These are phyloP conservation scores for Bassia scoparia DNA, from an alignment of 148 eudicot species.

Conservation along the genomic window DNA sequence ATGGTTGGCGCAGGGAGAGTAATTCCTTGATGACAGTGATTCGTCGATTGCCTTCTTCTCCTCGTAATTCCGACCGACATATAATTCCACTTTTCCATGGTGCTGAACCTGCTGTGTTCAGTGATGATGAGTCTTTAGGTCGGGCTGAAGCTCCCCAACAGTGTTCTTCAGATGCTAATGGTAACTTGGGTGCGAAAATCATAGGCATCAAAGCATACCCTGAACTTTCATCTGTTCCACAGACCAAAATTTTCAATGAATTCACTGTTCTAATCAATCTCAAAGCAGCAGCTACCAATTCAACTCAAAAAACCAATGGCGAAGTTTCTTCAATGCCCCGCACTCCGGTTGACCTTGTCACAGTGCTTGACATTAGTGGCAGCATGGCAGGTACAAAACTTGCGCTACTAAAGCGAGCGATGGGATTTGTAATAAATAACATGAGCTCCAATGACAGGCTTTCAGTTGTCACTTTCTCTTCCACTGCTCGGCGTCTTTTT, in stretches of 20 bases:
- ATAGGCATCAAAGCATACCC: conserved; percentile 49
- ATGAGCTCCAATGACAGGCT: conserved; percentile 70
- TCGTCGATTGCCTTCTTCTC: conserved; percentile 32
- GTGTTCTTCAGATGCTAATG: conserved; percentile 16
- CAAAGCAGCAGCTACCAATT: conserved; percentile 47
- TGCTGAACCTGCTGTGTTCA: conserved; percentile 67
- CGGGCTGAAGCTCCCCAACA: neutral
- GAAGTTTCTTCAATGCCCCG: conserved; percentile 42
- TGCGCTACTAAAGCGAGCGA: conserved; percentile 79
- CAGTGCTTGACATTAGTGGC: conserved; percentile 80
- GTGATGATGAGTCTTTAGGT: conserved; percentile 53
- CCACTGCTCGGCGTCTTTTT: conserved; percentile 71
- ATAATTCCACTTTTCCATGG: conserved; percentile 27
- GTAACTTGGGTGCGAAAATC: conserved; percentile 23
- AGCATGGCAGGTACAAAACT: conserved; percentile 96
- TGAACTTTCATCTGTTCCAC: conserved; percentile 50
- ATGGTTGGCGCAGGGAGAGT: conserved; percentile 18
- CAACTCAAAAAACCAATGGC: neutral
- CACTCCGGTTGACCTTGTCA: conserved; percentile 75
- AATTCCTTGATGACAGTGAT: conserved; percentile 28
- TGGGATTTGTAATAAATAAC: conserved; percentile 82
- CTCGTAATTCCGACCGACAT: conserved; percentile 21
- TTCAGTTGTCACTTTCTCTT: conserved; percentile 77
- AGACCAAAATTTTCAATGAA: conserved; percentile 24
- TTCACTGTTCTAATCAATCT: conserved; percentile 63